Base-by-base conservation (phyloP, 1,284 basidiomycete genomes). In the Ganoderma lingzhi region DNA sequence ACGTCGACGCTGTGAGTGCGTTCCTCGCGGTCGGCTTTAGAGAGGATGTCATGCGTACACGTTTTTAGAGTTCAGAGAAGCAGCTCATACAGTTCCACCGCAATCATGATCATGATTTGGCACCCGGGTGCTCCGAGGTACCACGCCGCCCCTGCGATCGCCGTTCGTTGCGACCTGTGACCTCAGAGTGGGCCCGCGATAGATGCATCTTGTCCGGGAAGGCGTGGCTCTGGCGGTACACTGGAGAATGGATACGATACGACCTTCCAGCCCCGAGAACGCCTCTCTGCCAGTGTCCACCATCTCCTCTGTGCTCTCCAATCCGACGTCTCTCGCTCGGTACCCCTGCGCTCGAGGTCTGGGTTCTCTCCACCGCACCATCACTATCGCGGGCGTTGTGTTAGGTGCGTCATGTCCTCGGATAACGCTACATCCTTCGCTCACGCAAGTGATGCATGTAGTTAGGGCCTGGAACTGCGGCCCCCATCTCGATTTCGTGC, bases 51-150 rank as follows among this genome's bases (percentile, higher is more conserved):
- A 60, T n/a, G n/a, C 45, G 9, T 4, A 6, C 8, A 39, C 8
- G 1, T 14, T 32, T 23, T 39, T 39, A 39, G 23, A 60, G n/a
- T 23, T 39, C 37, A 19, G 23, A 6, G 58, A 60, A 60, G 58
- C 58, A 23, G 23, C 23, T 1, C 37, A 6, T 14, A 61, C 53
- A 56, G 28, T 28, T 41, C 59, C 23, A 41, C 12, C 39, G 23
- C 23, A 28, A 61, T 61, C 59, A 61, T 28, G 23, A 61, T 61
- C 59, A 42, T 61, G 59, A 61, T 61, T 42, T 61, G 59, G 37
- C 39, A 61, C 37, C 15, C 39, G 23, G 14, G 23, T 42, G 23
- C 23, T 61, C 59, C 56, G 23, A 61, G 14, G 23, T 42, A 61
- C 39, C 58, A 61, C 59, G 37, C 39, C 28, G 48, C 48, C 39